These are phyloP conservation scores for Apiospora kogelbergensis DNA, from an alignment of 2,329 filamentous ascomycete genomes.

Conservation along the genomic window DNA sequence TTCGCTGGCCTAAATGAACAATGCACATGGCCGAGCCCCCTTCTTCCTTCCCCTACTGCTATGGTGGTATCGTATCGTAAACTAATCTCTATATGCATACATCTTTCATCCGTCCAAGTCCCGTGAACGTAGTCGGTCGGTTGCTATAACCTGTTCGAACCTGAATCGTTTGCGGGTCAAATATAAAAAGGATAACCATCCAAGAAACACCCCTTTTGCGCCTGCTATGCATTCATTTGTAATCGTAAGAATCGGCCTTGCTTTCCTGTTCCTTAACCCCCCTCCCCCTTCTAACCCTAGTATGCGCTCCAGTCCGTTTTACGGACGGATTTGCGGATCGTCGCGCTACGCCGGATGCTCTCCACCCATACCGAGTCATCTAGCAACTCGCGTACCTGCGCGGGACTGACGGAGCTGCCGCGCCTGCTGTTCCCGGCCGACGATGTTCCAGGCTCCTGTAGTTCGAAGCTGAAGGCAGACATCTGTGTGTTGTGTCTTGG, in stretches of 20 bases:
- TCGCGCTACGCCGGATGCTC: slow-evolving; percentile 86
- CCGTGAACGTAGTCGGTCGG: neutral
- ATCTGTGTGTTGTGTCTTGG: slow-evolving; percentile 44
- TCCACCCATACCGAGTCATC: slow-evolving; percentile 92
- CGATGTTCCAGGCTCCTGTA: slow-evolving; percentile 44
- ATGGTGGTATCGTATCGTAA: slow-evolving; percentile 5
- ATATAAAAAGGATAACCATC: neutral
- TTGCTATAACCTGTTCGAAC: neutral
- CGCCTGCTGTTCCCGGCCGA: slow-evolving; percentile 53
- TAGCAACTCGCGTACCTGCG: slow-evolving; percentile 79
- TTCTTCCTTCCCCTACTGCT: neutral
- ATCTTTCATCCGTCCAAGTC: neutral
- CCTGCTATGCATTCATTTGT: slow-evolving; percentile 2
- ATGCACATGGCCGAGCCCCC: neutral
- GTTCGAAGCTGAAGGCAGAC: slow-evolving; percentile 60
- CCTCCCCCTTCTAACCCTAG: neutral
- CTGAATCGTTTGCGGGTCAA: neutral
- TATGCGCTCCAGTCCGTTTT: slow-evolving; percentile 30
- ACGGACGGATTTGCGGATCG: slow-evolving; percentile 50
- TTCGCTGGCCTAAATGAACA: neutral
- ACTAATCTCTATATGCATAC: slow-evolving; percentile 2
- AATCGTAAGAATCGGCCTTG: neutral
- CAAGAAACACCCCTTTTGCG: neutral
- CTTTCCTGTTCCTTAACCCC: neutral
- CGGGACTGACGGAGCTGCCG: slow-evolving; percentile 69